Base-by-base conservation (phyloP, 768 basidiomycete species). In the Tricholoma bakamatsutake region DNA sequence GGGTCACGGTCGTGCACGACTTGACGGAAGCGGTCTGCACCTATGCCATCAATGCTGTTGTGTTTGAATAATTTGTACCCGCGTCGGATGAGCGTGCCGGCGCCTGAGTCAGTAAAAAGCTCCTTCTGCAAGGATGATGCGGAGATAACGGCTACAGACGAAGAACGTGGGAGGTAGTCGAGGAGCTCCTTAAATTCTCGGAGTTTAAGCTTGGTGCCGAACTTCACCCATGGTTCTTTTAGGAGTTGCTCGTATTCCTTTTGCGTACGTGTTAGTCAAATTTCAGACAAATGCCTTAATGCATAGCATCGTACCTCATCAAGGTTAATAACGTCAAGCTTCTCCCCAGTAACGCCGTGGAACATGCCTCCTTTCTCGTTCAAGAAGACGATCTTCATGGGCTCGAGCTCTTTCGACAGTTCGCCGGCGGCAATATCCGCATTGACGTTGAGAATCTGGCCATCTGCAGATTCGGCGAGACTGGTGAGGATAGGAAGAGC, bases 171-270 rank as follows among this genome's bases (percentile, higher is more conserved):
- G 59, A 98, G 92, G 74, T 95, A 88, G 67, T 98, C 97, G 43
- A 99, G 83, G 53, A 99, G 86, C 66, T 98, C 97, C 75, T 99
- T 99, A 80, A 99, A 98, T 71, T 98, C 96, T 60, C 97, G 88
- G 55, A 99, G 81, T 75, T 98, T 98, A 71, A 99, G 90, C 73
- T 99, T 99, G 60, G 96, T 98, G 58, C 96, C 97, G 68, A 85
- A 98, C 70, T 97, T 97, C 71, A 99, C 96, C 97, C 97, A 99
- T 5, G 94, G 82, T 73, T 98, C 90, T 66, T 94, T 95, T 94
- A 98, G 91, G 56, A 99, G 85, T 21, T 82, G 81, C 62, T 96
- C 91, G 72, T 96, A 98, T 76, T 99, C 97, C 89, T 93, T 65
- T 24, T 57, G 57, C 34, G 50, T 33, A 57, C 11, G 49, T 13